Evolutionary conservation across 768 basidiomycete genomes (phyloP), one percentile per base, ranked within the genome.

Genomic region (Serendipita sp.): DNA sequence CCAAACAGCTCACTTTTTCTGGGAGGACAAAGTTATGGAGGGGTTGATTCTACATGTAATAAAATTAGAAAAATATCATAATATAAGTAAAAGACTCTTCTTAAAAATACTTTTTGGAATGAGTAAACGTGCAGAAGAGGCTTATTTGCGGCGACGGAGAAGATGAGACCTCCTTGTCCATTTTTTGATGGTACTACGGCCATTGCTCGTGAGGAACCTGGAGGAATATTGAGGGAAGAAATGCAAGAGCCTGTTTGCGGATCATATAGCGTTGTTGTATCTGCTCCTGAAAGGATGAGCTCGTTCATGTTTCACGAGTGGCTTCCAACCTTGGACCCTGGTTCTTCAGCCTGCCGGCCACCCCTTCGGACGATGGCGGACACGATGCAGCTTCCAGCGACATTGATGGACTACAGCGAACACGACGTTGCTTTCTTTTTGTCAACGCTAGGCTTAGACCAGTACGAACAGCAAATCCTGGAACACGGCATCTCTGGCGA

Each of bases 401-500:
- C 46, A 63, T 78, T 80, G 46, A 65, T 76, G 0, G 83, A 87
- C 66, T 91, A 89, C 88, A 82, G 83, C 71, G 87, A 89, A 74
- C 72, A 78, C 62, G 85, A 86, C 67, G 41, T 45, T 18, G 38
- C 35, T 16, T 35, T 51, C 24, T 64, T 45, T 64, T 24, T 64
- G 63, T 76, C 81, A 24, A 78, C 77, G 37, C 78, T 95, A 47
- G 94, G 93, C 2, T 88, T 86, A 73, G 81, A 86, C 1, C 89
- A 93, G 71, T 96, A 96, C 73, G 86, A 92, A 73, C 75, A 75
- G 45, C 84, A 89, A 75, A 82, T 97, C 56, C 56, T n/a, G 16
- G 95, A 93, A 72, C 89, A 99, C 74, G 87, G 83, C 67, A 90
- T 99, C 68, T 86, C 87, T 16, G 96, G 96, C 64, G 93, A 97